Evolutionary conservation across 345 rosid genomes (phyloP), one percentile per base, ranked within the genome.

Genomic region (Dimocarpus longan): DNA sequence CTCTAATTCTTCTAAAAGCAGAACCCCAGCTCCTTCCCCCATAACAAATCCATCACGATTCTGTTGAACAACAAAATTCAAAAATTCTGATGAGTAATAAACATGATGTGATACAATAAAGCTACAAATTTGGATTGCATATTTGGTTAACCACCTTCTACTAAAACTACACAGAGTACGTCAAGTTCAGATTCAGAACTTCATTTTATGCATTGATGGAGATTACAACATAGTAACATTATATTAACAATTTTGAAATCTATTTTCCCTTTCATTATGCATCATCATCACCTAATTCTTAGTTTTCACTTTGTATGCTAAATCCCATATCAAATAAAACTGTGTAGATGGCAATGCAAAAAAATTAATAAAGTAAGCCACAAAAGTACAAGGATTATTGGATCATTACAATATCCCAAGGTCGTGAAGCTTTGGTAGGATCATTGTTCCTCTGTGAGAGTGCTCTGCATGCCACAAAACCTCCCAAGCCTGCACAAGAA

Each of bases 1-100:
- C 85, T 95, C 99, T 75, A 93, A 81, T 82, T 93, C 98, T 85
- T 93, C 99, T 85, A 95, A 81, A 81, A 95, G 95, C 83, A 95
- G 84, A 85, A 95, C 99, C 60, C 99, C 98, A 54, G 98, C 93
- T 88, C 99, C 99, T 84, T 95, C 98, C 21, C 99, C 99, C 93
- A 95, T 92, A 50, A 95, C 99, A 69, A 95, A 93, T 83, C 99
- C 99, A 91, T 95, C 99, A 76, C 98, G 95, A 83, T 71, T 86
- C 98, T 95, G 91, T 83, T 76, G 42, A 83, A 65, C 24, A 78
- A 70, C 40, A 66, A 80, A 62, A 68, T 73, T 44, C 70, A 77
- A 0, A 74, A 67, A 54, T 69, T 28, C 12, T 37, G 28, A 68
- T 28, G 79, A 75, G 71, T 60, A 75, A 60, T 75, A 32, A n/a